phyloP scores from a whole-genome alignment of 2,329 filamentous ascomycete species.

The Aplosporella prunicola region DNA sequence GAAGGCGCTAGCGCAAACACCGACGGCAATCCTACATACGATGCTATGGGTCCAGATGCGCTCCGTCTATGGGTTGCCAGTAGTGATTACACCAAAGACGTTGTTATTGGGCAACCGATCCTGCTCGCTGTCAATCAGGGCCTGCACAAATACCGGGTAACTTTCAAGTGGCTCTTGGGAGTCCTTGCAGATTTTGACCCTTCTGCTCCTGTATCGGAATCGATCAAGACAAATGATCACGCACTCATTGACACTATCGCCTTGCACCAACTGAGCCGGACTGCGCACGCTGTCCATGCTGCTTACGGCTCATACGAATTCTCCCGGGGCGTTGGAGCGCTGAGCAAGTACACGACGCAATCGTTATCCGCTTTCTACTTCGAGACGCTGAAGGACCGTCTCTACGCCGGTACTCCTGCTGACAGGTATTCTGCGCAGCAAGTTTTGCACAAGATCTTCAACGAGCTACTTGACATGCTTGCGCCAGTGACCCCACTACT shows the following conservation, averaged over 20 bases:
- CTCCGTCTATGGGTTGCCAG: slow-evolving; percentile 85
- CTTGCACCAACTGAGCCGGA: slow-evolving; percentile 59
- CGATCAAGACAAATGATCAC: slow-evolving; percentile 1
- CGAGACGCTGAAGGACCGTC: slow-evolving; percentile 79
- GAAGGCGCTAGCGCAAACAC: slow-evolving; percentile 18
- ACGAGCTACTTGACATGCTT: slow-evolving; percentile 67
- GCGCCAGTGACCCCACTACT: slow-evolving; percentile 72
- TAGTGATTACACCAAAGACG: slow-evolving; percentile 83
- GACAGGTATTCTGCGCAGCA: slow-evolving; percentile 51
- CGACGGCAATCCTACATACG: slow-evolving; percentile 38
- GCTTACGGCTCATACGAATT: slow-evolving; percentile 70
- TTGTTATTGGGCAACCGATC: slow-evolving; percentile 69
- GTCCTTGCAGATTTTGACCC: slow-evolving; percentile 37
- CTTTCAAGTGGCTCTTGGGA: slow-evolving; percentile 83
- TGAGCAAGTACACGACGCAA: slow-evolving; percentile 73
- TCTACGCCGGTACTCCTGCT: slow-evolving; percentile 71
- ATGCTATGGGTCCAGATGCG: slow-evolving; percentile 75
- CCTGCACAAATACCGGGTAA: slow-evolving; percentile 79
- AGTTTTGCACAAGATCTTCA: slow-evolving; percentile 53
- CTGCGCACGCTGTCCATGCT: slow-evolving; percentile 54
- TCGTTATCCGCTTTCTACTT: slow-evolving; percentile 92
- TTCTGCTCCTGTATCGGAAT: not conserved
- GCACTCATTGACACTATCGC: slow-evolving; percentile 51
- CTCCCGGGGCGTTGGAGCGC: slow-evolving; percentile 59
- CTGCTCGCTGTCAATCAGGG: slow-evolving; percentile 66